Evolutionary conservation across 108 stramenopile genomes (phyloP).

Genomic region (Seminavis robusta): DNA sequence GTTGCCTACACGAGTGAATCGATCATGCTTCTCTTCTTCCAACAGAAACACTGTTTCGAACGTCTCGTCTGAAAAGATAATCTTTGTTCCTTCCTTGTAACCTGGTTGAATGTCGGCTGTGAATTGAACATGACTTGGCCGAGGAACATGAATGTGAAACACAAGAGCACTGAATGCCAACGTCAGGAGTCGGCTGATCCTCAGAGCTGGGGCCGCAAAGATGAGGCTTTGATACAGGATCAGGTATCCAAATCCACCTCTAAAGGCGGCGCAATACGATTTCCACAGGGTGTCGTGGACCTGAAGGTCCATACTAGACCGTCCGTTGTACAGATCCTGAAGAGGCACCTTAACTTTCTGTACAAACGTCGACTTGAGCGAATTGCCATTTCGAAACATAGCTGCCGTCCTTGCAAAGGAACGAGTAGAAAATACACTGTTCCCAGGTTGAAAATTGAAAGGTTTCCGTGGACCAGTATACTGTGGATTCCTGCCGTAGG

Average conservation of each 20-base stretch:
- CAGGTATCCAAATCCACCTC: constrained; percentile 36
- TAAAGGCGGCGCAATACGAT: constrained; percentile 49
- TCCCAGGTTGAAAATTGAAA: too few relatives aligned
- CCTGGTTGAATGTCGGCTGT: constrained; percentile 29
- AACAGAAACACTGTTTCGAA: constrained; percentile 67
- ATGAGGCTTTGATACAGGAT: constrained; percentile 34
- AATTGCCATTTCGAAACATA: background rate
- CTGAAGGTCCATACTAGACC: constrained; percentile 17
- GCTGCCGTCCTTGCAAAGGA: constrained; percentile 1
- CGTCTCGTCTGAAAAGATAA: constrained; percentile 29
- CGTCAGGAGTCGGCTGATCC: constrained; percentile 26
- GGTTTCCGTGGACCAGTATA: constrained; percentile 5
- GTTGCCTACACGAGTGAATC: constrained; percentile 48
- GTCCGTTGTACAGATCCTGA: constrained; percentile 54
- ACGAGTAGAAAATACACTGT: constrained; percentile 22
- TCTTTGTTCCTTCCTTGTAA: constrained; percentile 57
- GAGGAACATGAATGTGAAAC: constrained; percentile 43
- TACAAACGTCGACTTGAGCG: constrained; percentile 54
- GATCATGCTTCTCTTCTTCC: constrained; percentile 46
- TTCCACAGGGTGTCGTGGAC: constrained; percentile 42
- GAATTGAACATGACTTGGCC: constrained; percentile 31
- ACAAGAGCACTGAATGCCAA: constrained; percentile 5
- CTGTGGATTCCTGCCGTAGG: background rate
- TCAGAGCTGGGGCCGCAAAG: constrained; percentile 31
- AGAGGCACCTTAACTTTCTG: constrained; percentile 57